Evolutionary conservation across 2,329 filamentous ascomycete genomes (phyloP).

Genomic region (Coniochaeta ligniaria): DNA sequence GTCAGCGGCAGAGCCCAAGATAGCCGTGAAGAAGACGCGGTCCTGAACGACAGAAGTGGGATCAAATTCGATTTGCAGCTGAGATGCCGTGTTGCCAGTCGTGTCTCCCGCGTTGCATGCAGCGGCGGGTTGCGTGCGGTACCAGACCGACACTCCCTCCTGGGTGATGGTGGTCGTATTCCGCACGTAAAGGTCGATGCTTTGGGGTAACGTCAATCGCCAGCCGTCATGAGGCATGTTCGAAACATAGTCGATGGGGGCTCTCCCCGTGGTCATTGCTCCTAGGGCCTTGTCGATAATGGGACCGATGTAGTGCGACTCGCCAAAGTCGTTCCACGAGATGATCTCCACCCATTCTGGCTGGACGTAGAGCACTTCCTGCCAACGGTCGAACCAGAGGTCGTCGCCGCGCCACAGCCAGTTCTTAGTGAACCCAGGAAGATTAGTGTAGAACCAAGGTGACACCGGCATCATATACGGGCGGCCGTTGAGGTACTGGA

Average conservation of each 20-base stretch:
- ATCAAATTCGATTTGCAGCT: neutral
- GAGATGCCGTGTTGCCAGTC: constrained; percentile 14
- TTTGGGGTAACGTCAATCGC: constrained; percentile 40
- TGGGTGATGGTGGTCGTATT: constrained; percentile 19
- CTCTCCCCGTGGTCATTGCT: constrained; percentile 25
- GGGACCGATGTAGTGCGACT: constrained; percentile 45
- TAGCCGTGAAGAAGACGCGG: constrained; percentile 22
- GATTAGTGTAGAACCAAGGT: constrained; percentile 42
- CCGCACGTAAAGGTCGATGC: constrained; percentile 44
- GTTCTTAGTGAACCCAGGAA: constrained; percentile 27
- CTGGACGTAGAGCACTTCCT: constrained; percentile 24
- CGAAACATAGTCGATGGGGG: constrained; percentile 38
- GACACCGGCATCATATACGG: constrained; percentile 39
- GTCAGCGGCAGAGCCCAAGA: constrained; percentile 22
- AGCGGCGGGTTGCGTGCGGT: constrained; percentile 19
- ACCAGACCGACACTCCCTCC: constrained; percentile 22
- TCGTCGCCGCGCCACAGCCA: constrained; percentile 32
- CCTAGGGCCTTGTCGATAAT: constrained; percentile 26
- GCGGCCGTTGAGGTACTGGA: constrained; percentile 20
- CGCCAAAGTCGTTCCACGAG: constrained; percentile 45
- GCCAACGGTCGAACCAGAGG: constrained; percentile 6
- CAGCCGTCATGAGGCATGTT: constrained; percentile 41
- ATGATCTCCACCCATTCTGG: constrained; percentile 21
- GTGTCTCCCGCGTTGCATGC: constrained; percentile 22
- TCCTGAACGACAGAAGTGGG: constrained; percentile 6